Percentiles rank a stretch among this genome's conserved stretches.
Evolutionary conservation across 345 rosid species (phyloP).

Genomic region (Corymbia maculata): DNA sequence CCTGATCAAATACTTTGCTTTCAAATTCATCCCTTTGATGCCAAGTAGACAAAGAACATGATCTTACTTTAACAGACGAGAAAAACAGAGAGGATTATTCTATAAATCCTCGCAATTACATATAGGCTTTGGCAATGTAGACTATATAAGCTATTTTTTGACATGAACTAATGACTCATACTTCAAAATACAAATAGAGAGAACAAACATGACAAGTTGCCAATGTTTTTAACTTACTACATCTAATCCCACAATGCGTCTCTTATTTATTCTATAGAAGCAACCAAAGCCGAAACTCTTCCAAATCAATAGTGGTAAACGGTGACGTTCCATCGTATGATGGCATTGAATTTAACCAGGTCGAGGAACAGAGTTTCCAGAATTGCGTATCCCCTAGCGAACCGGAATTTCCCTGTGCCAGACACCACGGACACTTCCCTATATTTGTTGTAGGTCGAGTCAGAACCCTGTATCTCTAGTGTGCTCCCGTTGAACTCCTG

Average conservation of each 20-base stretch:
- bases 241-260: neutral
- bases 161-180: neutral
- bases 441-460: neutral
- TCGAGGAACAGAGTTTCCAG: neutral
- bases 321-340: neutral
- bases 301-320: neutral
- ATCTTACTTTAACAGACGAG: neutral
- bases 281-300: neutral
- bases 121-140: neutral
- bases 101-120: neutral
- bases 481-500: neutral
- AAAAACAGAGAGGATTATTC: neutral
- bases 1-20: neutral
- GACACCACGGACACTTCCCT: neutral
- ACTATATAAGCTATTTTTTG: neutral
- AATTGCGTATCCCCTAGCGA: neutral
- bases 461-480: neutral
- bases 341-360: neutral
- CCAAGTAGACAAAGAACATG: neutral
- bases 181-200: neutral
- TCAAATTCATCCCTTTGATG: neutral
- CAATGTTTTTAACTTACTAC: neutral
- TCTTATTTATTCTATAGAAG: neutral
- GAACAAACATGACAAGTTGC: neutral
- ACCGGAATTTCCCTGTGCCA: neutral